A percentile compares a stretch with the other conserved stretches of the same genome.
These are phyloP conservation scores for Aspergillus fructus DNA, from an alignment of 2,329 filamentous ascomycete species.

Conservation along the genomic window DNA sequence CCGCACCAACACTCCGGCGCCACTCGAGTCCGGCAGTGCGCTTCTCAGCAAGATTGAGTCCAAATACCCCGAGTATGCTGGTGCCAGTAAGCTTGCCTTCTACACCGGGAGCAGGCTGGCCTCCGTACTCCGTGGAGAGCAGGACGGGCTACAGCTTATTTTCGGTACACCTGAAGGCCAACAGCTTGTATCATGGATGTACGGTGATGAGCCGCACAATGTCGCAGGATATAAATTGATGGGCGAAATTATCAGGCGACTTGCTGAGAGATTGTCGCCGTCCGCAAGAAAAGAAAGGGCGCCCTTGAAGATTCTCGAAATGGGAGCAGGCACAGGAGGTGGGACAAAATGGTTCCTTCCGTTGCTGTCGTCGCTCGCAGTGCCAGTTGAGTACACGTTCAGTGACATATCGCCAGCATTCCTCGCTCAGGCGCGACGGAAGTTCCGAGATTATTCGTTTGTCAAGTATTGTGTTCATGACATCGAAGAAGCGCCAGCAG, in stretches of 20 bases:
- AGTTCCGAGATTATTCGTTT: constrained; percentile 28
- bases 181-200: constrained; percentile 36
- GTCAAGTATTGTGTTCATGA: constrained; percentile 29
- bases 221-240: constrained; percentile 34
- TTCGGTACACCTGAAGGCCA: constrained; percentile 39
- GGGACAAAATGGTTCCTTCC: constrained; percentile 34
- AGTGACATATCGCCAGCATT: constrained; percentile 40
- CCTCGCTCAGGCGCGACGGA: constrained; percentile 33
- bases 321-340: constrained; percentile 41
- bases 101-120: constrained; percentile 22
- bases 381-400: constrained; percentile 40
- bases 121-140: constrained; percentile 27
- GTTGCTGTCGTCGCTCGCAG: constrained; percentile 23
- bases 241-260: constrained; percentile 29
- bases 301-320: constrained; percentile 41
- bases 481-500: constrained; percentile 28
- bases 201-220: constrained; percentile 39
- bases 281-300: constrained; percentile 16
- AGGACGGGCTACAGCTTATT: constrained; percentile 40
- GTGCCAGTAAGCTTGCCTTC: constrained; percentile 25
- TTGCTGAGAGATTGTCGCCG: constrained; percentile 11
- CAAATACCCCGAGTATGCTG: constrained; percentile 26
- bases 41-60: constrained; percentile 30
- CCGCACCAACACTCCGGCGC: constrained; percentile 27
- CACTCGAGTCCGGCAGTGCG: constrained; percentile 20